These are phyloP conservation scores for Solanum paucissectum DNA, from an alignment of 257 asterid genomes.

Conservation along the genomic window DNA sequence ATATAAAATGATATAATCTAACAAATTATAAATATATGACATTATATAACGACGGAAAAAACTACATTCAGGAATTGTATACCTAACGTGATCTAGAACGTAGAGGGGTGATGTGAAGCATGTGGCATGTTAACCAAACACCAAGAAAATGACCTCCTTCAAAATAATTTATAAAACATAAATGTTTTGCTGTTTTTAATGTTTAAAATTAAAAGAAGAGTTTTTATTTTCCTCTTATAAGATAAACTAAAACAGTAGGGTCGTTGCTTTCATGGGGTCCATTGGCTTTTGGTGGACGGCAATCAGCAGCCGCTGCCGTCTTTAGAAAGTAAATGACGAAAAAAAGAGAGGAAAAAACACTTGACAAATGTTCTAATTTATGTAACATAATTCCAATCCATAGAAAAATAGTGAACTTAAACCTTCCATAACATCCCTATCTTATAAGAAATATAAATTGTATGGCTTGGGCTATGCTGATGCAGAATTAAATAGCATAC, in stretches of 20 bases:
- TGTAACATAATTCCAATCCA: not conserved
- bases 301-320: not conserved
- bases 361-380: not conserved
- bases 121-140: not conserved
- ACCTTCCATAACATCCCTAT: not conserved
- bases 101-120: not conserved
- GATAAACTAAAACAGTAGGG: not conserved
- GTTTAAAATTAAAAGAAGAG: not conserved
- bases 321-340: not conserved
- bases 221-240: not conserved
- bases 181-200: not conserved
- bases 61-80: not conserved
- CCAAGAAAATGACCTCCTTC: not conserved
- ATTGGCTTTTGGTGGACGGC: not conserved
- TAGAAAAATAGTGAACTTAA: not conserved
- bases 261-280: not conserved
- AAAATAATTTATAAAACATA: not conserved
- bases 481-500: not conserved
- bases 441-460: not conserved
- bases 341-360: not conserved
- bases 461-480: not conserved
- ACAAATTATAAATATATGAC: too few species aligned
- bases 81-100: not conserved
- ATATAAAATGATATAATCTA: accelerated
- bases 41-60: too few species aligned